Evolutionary conservation across 352 stramenopile genomes (phyloP).

Genomic region (Phytophthora quininea): DNA sequence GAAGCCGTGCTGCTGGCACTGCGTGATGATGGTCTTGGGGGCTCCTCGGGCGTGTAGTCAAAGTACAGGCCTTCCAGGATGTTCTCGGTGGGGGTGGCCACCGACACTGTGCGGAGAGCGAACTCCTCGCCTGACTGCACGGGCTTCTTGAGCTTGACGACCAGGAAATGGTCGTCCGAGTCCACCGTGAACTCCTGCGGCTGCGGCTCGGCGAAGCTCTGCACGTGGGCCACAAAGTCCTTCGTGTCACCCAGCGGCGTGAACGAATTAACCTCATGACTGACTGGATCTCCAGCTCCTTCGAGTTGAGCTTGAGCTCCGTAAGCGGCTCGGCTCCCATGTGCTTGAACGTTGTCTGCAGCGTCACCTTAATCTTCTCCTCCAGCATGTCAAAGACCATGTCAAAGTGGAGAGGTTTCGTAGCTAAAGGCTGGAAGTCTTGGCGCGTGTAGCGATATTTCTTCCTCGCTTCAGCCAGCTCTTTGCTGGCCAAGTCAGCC

Average conservation of each 20-base stretch:
- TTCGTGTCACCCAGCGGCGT: conserved; percentile 41
- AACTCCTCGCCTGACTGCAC: conserved; percentile 68
- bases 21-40: conserved; percentile 82
- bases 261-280: conserved; percentile 65
- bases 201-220: conserved; percentile 52
- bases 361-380: conserved; percentile 61
- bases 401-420: conserved; percentile 79
- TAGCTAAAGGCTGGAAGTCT: conserved; percentile 69
- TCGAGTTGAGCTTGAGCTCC: conserved; percentile 76
- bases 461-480: conserved; percentile 30
- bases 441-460: conserved; percentile 77
- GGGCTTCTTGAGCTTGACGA: conserved; percentile 61
- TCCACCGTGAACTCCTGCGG: conserved; percentile 60
- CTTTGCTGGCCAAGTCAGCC: not conserved
- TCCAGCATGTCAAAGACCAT: conserved; percentile 84
- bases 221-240: conserved; percentile 66
- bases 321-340: conserved; percentile 38
- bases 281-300: conserved; percentile 70
- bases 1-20: conserved; percentile 84
- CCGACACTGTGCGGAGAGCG: conserved; percentile 68
- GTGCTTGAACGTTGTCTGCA: conserved; percentile 76
- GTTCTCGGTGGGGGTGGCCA: conserved; percentile 74
- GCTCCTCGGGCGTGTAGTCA: conserved; percentile 72
- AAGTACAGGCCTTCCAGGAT: conserved; percentile 83
- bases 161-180: conserved; percentile 71